Evolutionary conservation across 371 early-diverging fungal genomes (phyloP), one percentile per base, ranked within the genome.

Genomic region (Mortierella sp.): DNA sequence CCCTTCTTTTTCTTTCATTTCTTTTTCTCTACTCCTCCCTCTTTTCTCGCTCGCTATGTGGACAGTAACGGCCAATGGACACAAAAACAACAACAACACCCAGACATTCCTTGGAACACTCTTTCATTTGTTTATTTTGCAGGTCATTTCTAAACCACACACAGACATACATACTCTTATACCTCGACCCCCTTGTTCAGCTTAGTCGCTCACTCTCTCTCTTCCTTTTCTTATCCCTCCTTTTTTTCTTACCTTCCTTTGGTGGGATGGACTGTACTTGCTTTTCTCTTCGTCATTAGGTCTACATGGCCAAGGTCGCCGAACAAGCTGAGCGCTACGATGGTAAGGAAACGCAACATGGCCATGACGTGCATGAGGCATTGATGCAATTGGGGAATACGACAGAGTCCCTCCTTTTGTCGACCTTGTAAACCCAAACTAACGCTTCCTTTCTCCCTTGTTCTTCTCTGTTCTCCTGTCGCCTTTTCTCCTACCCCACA

Each of bases 321-420:
- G 99, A 99, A 93, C 98, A 98, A 91, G 98, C 99, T 77, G 99
- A 99, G 91, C 96, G 99, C 86, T 99, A 99, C 89, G 98, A 99
- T 75, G 89, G 89, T 87, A 85, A 79, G 55, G 21, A 26, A 31
- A 59, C 34, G 43, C 43, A 40, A 26, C 5, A 16, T 26, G 19
- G 16, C 31, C 54, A 34, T 31, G 8, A 5, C 21, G 9, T 37
- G 0, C 5, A 24, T 21, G 37, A 0, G 1, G 37, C 21, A 37
- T 10, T 10, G 67, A 64, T 61, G 5, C 16, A 19, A 28, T 61
- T 34, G 14, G 34, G 16, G 19, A 19, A 54, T 54, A 24, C 3
- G 16, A 31, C 4, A 28, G 28, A 10, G 57, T 55, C 26, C 53
- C 24, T 40, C 26, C 59, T 59, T 57, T 59, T 59, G 31, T 31